Percentiles rank a stretch among this genome's conserved stretches.
These are phyloP conservation scores for Saprolegnia diclina DNA, from an alignment of 352 stramenopile species.

Conservation along the genomic window DNA sequence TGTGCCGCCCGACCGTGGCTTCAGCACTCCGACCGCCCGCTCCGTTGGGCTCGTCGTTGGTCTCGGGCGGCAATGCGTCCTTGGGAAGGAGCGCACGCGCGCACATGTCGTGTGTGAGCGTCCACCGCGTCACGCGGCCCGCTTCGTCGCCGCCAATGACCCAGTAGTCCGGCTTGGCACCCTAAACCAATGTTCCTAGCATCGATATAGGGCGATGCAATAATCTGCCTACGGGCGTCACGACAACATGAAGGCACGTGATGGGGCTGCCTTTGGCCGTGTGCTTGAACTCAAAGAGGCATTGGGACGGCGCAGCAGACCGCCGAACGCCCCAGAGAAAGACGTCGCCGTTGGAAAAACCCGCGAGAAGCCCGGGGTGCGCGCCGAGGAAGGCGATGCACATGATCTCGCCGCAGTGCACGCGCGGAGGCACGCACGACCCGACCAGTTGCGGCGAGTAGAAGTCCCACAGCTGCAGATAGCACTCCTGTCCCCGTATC, in stretches of 20 bases:
- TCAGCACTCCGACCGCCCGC: neutral
- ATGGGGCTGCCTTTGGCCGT: neutral
- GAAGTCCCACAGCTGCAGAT: conserved; percentile 74
- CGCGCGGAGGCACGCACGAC: conserved; percentile 38
- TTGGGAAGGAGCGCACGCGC: neutral
- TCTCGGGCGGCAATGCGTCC: neutral
- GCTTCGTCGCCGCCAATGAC: conserved; percentile 44
- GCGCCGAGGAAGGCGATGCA: conserved; percentile 48
- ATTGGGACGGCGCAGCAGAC: conserved; percentile 1
- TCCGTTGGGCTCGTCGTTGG: neutral
- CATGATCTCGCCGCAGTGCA: conserved; percentile 41
- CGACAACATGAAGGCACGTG: neutral
- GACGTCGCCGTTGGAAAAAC: conserved; percentile 40
- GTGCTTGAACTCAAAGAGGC: neutral
- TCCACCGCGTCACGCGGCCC: conserved; percentile 40
- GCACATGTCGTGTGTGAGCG: conserved; percentile 23
- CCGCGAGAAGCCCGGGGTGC: conserved; percentile 43
- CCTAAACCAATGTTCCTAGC: conserved; percentile 11
- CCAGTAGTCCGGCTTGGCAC: conserved; percentile 33
- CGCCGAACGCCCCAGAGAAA: conserved; percentile 40
- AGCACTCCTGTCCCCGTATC: conserved; percentile 37
- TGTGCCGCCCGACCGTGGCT: neutral
- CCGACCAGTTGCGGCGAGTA: conserved; percentile 56
- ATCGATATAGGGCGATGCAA: neutral
- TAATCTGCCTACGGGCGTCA: neutral